Percentiles rank a stretch among this genome's conserved stretches.
phyloP scores from a whole-genome alignment of 2,329 filamentous ascomycete genomes.

The Trichophyton benhamiae region DNA sequence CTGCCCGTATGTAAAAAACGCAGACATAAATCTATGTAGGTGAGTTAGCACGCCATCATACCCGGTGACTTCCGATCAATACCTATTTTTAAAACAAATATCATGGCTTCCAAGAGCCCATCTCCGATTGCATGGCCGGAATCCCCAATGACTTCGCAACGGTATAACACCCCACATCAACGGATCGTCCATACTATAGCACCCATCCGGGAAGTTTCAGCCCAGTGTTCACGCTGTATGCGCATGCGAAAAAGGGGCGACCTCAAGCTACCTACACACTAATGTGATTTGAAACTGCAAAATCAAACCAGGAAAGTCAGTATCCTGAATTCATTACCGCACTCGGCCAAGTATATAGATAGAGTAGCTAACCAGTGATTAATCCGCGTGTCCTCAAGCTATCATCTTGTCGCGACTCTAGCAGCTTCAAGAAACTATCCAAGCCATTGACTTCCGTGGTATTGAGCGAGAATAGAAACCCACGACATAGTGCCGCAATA shows the following conservation, averaged over 20 bases:
- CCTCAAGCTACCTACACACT: slow-evolving; percentile 58
- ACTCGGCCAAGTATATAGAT: background rate
- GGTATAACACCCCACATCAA: slow-evolving; percentile 87
- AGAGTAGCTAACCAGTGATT: slow-evolving; percentile 56
- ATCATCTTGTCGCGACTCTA: slow-evolving; percentile 60
- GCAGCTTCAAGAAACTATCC: slow-evolving; percentile 57
- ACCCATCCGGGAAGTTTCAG: slow-evolving; percentile 11
- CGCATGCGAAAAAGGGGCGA: background rate
- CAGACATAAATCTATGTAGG: slow-evolving; percentile 46
- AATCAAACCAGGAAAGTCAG: background rate
- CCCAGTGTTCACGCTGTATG: slow-evolving; percentile 17
- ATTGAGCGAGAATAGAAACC: slow-evolving; percentile 64
- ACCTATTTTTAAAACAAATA: slow-evolving; percentile 86
- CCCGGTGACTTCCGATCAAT: slow-evolving; percentile 10
- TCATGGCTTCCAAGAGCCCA: slow-evolving; percentile 91
- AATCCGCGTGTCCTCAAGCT: slow-evolving; percentile 60
- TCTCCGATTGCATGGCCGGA: slow-evolving; percentile 55
- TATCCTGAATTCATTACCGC: background rate
- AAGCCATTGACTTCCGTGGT: slow-evolving; percentile 64
- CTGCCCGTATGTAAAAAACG: slow-evolving; percentile 82
- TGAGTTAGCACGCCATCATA: background rate
- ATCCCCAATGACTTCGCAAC: slow-evolving; percentile 55
- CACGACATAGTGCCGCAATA: slow-evolving; percentile 56
- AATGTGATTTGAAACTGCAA: slow-evolving; percentile 69
- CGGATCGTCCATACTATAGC: slow-evolving; percentile 73